These are phyloP conservation scores for Mrakia hoshinonis DNA, from an alignment of 768 basidiomycete genomes.

Conservation along the genomic window DNA sequence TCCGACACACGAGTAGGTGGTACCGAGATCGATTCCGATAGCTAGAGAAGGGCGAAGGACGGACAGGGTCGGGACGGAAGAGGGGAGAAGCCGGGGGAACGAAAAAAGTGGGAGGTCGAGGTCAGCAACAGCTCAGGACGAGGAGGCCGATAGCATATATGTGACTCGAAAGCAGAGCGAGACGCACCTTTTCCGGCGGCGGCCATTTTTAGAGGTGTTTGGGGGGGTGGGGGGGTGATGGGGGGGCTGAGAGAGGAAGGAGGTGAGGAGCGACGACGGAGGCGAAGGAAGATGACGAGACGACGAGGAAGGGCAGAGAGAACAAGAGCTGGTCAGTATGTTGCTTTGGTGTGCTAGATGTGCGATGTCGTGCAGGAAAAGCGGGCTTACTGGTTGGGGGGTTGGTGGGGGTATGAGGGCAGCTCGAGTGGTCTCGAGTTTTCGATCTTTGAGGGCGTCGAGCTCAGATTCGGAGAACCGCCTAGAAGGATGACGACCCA, in stretches of 20 bases:
- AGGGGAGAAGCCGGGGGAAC: background rate
- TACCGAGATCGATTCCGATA: constrained; percentile 34
- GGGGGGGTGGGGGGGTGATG: constrained; percentile 3
- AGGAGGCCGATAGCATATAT: background rate
- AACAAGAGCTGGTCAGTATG: background rate
- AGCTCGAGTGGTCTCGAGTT: background rate
- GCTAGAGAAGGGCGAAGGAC: background rate
- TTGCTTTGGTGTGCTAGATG: too few relatives aligned
- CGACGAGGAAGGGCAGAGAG: too few relatives aligned
- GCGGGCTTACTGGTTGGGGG: constrained; percentile 1
- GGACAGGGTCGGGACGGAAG: background rate
- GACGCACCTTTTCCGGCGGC: constrained; percentile 17
- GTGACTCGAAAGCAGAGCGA: background rate
- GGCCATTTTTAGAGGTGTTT: constrained; percentile 5
- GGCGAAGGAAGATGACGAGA: too few relatives aligned
- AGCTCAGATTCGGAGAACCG: background rate
- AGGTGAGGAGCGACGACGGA: background rate
- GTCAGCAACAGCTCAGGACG: background rate
- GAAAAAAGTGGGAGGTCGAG: background rate
- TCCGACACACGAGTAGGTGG: constrained; percentile 47
- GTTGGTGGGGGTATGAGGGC: background rate
- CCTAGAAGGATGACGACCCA: background rate
- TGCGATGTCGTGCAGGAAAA: background rate
- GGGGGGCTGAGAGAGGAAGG: background rate
- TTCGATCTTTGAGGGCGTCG: too few relatives aligned